phyloP scores from a whole-genome alignment of 257 asterid species.

The Thymus mandschuricus region DNA sequence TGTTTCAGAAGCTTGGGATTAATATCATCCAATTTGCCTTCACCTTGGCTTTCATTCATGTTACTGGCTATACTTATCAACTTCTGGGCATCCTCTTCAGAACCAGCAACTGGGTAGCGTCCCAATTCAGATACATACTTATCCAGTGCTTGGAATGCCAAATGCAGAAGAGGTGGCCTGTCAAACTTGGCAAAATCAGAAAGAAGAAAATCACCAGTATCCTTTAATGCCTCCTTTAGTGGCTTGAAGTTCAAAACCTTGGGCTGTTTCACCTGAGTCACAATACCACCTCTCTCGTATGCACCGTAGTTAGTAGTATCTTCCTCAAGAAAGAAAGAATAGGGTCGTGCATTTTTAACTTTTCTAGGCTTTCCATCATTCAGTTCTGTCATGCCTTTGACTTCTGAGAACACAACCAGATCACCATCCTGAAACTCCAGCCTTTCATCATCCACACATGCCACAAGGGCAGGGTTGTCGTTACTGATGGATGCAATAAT shows the following conservation, averaged over 20 bases:
- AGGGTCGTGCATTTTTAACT: constrained; percentile 69
- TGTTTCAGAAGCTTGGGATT: constrained; percentile 71
- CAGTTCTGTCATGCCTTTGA: constrained; percentile 84
- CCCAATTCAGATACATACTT: constrained; percentile 66
- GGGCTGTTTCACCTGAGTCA: constrained; percentile 89
- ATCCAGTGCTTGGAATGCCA: constrained; percentile 89
- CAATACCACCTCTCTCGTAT: constrained; percentile 88
- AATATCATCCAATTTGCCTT: constrained; percentile 68
- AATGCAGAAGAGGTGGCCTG: constrained; percentile 84
- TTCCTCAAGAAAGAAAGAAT: constrained; percentile 83
- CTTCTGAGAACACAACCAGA: constrained; percentile 83
- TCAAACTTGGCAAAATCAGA: constrained; percentile 93
- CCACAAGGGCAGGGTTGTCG: constrained; percentile 82
- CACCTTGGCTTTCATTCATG: constrained; percentile 67
- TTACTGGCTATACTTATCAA: constrained; percentile 64
- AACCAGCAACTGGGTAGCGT: constrained; percentile 79
- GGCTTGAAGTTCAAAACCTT: constrained; percentile 85
- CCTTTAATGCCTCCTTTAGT: constrained; percentile 71
- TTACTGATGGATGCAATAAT: constrained; percentile 88
- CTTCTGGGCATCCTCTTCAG: constrained; percentile 87
- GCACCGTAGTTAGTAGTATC: constrained; percentile 71
- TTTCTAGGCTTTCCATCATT: constrained; percentile 97
- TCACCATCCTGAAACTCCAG: constrained; percentile 96
- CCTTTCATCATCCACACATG: constrained; percentile 95
- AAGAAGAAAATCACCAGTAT: constrained; percentile 90